A percentile compares a stretch with the other conserved stretches of the same genome.
These are phyloP conservation scores for Quercus mongolica DNA, from an alignment of 306 rosid genomes.

Conservation along the genomic window DNA sequence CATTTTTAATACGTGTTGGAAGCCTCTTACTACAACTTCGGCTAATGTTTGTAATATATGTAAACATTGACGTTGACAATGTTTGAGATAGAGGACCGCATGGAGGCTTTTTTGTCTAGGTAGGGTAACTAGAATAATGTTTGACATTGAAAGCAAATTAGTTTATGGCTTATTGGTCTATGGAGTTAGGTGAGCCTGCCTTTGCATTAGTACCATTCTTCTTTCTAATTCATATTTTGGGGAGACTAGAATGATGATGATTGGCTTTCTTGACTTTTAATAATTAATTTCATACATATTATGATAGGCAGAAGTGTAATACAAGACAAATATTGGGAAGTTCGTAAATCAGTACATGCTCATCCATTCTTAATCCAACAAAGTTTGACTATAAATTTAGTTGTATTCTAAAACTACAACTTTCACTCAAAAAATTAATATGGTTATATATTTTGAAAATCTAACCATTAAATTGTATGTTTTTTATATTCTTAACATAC, in stretches of 20 bases:
- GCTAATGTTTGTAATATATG: neutral
- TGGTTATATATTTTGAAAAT: no score
- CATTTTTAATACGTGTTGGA: constrained; percentile 13
- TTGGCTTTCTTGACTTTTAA: neutral
- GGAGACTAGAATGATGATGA: neutral
- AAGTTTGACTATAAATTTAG: no score
- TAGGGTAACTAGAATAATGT: constrained; percentile 14
- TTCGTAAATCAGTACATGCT: no score
- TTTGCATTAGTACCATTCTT: neutral
- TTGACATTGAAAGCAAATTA: constrained; percentile 18
- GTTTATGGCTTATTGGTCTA: constrained; percentile 3
- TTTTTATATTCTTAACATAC: no score
- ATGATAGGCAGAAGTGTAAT: no score
- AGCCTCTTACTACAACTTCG: neutral
- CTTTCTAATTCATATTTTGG: neutral
- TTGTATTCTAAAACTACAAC: no score
- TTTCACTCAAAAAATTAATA: no score
- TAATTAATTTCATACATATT: neutral
- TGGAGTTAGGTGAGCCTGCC: constrained; percentile 16
- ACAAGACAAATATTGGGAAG: no score
- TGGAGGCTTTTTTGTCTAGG: neutral
- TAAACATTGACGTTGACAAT: constrained; percentile 14
- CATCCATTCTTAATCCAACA: no score
- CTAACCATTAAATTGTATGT: no score
- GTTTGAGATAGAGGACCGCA: constrained; percentile 3